These are phyloP conservation scores for Plantago coronopus DNA, from an alignment of 305 asterid species.

Conservation along the genomic window DNA sequence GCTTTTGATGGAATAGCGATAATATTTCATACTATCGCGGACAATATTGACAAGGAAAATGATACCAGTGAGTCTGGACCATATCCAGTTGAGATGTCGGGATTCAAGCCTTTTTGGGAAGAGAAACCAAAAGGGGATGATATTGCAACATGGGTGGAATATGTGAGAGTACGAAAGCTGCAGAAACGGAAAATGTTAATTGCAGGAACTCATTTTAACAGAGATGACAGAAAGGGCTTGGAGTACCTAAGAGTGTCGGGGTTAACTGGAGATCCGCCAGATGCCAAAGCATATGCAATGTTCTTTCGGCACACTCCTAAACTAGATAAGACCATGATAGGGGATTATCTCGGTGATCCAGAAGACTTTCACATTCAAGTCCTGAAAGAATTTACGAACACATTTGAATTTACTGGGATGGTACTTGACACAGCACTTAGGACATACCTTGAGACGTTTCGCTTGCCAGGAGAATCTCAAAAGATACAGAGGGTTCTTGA, in stretches of 20 bases:
- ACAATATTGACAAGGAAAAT: constrained; percentile 65
- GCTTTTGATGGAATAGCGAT: constrained; percentile 75
- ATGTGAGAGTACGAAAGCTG: constrained; percentile 56
- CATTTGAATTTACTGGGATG: constrained; percentile 77
- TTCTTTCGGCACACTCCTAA: constrained; percentile 73
- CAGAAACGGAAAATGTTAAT: constrained; percentile 72
- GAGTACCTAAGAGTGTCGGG: constrained; percentile 58
- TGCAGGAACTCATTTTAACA: constrained; percentile 75
- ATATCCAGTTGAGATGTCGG: constrained; percentile 57
- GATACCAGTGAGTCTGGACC: constrained; percentile 58
- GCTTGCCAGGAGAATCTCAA: constrained; percentile 88
- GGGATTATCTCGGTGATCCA: constrained; percentile 84
- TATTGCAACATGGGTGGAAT: constrained; percentile 56
- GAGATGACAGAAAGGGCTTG: constrained; percentile 74
- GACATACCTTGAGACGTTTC: constrained; percentile 64
- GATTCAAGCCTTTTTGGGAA: constrained; percentile 76
- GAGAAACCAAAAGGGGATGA: constrained; percentile 49
- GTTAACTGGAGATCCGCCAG: constrained; percentile 61
- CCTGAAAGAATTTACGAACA: constrained; percentile 66
- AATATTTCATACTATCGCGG: constrained; percentile 76
- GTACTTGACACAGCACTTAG: constrained; percentile 61
- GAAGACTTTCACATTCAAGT: constrained; percentile 67
- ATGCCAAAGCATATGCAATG: constrained; percentile 67
- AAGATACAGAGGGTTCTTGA: constrained; percentile 83
- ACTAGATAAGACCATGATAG: constrained; percentile 64